These are phyloP conservation scores for Porphyrellus cyaneotinctus DNA, from an alignment of 768 basidiomycete genomes.

Conservation along the genomic window DNA sequence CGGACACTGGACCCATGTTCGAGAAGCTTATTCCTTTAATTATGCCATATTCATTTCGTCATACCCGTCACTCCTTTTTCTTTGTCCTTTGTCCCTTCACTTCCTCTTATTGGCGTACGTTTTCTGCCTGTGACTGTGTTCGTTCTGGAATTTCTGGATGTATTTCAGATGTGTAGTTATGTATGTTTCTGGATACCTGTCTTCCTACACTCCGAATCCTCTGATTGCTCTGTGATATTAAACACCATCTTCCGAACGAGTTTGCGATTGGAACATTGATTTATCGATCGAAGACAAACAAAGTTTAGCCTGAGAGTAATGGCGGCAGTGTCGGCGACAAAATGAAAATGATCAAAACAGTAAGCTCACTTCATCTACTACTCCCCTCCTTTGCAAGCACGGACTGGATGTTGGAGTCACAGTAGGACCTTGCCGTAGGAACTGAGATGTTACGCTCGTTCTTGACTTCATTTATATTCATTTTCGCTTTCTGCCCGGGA, in stretches of 20 bases:
- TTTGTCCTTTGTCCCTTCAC: constrained; percentile 3
- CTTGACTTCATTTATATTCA: constrained; percentile 5
- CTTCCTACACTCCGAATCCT: constrained; percentile 21
- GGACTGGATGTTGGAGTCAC: constrained; percentile 19
- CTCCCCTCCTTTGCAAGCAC: background rate
- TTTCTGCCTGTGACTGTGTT: constrained; percentile 23
- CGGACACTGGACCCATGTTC: constrained; percentile 15
- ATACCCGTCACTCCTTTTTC: constrained; percentile 29
- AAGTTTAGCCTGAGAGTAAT: background rate
- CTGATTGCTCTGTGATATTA: constrained; percentile 10
- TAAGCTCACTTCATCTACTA: background rate
- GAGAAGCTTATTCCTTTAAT: constrained; percentile 24
- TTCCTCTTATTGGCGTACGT: constrained; percentile 18
- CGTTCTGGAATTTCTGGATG: constrained; percentile 32
- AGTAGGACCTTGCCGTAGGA: constrained; percentile 7
- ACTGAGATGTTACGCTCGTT: constrained; percentile 19
- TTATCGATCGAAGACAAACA: background rate
- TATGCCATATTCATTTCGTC: constrained; percentile 33
- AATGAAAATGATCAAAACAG: background rate
- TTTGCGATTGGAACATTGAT: background rate
- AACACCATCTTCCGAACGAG: background rate
- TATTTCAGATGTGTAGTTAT: constrained; percentile 35
- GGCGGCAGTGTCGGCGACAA: background rate
- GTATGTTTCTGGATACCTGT: constrained; percentile 37
- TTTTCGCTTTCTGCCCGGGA: constrained; percentile 11